Evolutionary conservation across 2,329 filamentous ascomycete species (phyloP).

Genomic region (Penicillium sp.): DNA sequence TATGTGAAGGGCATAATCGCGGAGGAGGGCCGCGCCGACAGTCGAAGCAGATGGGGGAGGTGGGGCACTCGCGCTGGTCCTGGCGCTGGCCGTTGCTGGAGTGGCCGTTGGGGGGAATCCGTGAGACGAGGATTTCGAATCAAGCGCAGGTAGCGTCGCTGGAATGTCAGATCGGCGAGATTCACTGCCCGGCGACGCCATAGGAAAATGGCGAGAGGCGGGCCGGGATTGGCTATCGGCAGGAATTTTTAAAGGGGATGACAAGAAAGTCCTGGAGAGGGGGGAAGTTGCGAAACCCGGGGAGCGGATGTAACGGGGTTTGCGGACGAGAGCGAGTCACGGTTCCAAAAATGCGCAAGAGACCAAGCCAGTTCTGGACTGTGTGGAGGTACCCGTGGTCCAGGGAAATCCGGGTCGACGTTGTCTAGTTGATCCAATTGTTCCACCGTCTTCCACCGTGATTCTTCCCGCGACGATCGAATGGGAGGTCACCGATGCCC

Average conservation of each 20-base stretch:
- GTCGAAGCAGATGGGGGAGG: conserved; percentile 31
- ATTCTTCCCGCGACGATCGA: conserved; percentile 11
- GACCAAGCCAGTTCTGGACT: background rate
- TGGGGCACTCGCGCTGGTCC: conserved; percentile 19
- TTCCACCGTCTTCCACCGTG: conserved; percentile 19
- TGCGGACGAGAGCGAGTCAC: conserved; percentile 15
- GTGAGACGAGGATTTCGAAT: conserved; percentile 25
- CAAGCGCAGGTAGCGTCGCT: conserved; percentile 19
- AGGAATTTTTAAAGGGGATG: conserved; percentile 24
- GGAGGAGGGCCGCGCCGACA: conserved; percentile 46
- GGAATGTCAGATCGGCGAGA: conserved; percentile 23
- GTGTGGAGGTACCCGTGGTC: background rate
- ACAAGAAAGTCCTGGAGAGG: background rate
- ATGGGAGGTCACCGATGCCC: conserved; percentile 1
- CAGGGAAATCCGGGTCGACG: no score
- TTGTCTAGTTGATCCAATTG: no score
- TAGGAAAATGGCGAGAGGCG: conserved; percentile 7
- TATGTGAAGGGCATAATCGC: conserved; percentile 50
- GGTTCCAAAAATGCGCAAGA: background rate
- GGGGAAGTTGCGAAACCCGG: conserved; percentile 11
- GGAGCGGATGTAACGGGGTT: conserved; percentile 38
- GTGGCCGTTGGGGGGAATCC: conserved; percentile 26
- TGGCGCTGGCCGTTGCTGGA: conserved; percentile 2
- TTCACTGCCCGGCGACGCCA: conserved; percentile 28
- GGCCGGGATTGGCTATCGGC: conserved; percentile 13